Evolutionary conservation across 331 rosid genomes (phyloP).

Genomic region (Stylosanthes scabra): DNA sequence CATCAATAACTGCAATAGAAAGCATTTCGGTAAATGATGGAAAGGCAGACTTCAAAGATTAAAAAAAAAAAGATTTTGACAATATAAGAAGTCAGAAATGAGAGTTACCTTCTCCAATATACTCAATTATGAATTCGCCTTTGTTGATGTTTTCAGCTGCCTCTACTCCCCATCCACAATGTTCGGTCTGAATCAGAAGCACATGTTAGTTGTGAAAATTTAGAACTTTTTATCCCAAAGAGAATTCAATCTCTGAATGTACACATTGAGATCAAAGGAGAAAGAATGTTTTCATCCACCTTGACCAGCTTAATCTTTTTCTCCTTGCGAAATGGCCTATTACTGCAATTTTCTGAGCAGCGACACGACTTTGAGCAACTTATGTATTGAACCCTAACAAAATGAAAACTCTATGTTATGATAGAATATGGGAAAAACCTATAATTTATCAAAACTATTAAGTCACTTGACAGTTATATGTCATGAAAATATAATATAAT

Average conservation of each 20-base stretch:
- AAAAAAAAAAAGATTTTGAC: not conserved
- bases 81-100: constrained; percentile 24
- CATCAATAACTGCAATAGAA: constrained; percentile 76
- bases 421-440: constrained; percentile 30
- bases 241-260: not conserved
- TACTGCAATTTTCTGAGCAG: constrained; percentile 81
- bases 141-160: constrained; percentile 72
- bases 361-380: constrained; percentile 94
- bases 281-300: constrained; percentile 47
- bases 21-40: constrained; percentile 18
- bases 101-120: constrained; percentile 89
- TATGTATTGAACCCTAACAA: constrained; percentile 89
- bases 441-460: constrained; percentile 14
- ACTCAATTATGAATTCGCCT: constrained; percentile 84
- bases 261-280: not conserved
- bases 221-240: not conserved
- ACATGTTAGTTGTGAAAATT: not conserved
- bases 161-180: constrained; percentile 99
- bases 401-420: constrained; percentile 25
- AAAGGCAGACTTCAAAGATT: constrained; percentile 14
- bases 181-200: constrained; percentile 67
- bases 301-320: constrained; percentile 79
- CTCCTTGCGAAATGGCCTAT: constrained; percentile 94
- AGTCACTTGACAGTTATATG: not conserved
- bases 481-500: constrained; percentile 19